phyloP scores from a whole-genome alignment of 2,329 filamentous ascomycete genomes.

The Tolypocladium guangdongense region DNA sequence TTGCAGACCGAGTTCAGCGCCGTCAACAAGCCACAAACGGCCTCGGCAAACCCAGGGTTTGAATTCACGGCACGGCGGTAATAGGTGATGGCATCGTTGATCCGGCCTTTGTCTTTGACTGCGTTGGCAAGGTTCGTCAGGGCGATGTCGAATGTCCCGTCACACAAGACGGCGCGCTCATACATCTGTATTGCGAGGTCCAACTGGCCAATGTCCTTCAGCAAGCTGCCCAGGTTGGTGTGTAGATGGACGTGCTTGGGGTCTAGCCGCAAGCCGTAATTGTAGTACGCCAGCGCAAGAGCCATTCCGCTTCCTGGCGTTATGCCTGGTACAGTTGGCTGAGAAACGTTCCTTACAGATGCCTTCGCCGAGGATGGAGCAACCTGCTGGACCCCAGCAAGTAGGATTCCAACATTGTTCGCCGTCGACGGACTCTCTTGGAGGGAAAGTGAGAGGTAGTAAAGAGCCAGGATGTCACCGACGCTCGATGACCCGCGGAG shows the following conservation, averaged over 20 bases:
- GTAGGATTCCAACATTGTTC: constrained; percentile 93
- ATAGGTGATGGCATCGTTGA: constrained; percentile 83
- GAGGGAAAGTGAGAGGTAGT: constrained; percentile 87
- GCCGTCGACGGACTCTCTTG: constrained; percentile 95
- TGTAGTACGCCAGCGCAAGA: constrained; percentile 85
- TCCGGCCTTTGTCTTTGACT: constrained; percentile 89
- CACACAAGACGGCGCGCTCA: constrained; percentile 83
- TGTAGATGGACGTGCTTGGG: constrained; percentile 88
- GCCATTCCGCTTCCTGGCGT: constrained; percentile 77
- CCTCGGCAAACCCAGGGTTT: constrained; percentile 95
- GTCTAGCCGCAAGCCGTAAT: constrained; percentile 83
- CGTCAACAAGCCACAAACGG: constrained; percentile 89
- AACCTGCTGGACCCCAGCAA: constrained; percentile 82
- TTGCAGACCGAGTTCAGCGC: constrained; percentile 94
- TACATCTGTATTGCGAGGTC: constrained; percentile 94
- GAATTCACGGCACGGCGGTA: constrained; percentile 82
- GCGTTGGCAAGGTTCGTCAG: constrained; percentile 94
- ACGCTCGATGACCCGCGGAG: constrained; percentile 62
- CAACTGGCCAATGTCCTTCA: constrained; percentile 93
- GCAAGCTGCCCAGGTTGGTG: constrained; percentile 86
- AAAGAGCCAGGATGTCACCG: constrained; percentile 84
- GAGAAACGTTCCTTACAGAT: constrained; percentile 7
- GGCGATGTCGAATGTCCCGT: constrained; percentile 93
- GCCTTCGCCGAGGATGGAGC: constrained; percentile 18
- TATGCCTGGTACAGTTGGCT: constrained; percentile 60